These are phyloP conservation scores for Paraphoma sp. DNA, from an alignment of 2,329 filamentous ascomycete genomes.

Conservation along the genomic window DNA sequence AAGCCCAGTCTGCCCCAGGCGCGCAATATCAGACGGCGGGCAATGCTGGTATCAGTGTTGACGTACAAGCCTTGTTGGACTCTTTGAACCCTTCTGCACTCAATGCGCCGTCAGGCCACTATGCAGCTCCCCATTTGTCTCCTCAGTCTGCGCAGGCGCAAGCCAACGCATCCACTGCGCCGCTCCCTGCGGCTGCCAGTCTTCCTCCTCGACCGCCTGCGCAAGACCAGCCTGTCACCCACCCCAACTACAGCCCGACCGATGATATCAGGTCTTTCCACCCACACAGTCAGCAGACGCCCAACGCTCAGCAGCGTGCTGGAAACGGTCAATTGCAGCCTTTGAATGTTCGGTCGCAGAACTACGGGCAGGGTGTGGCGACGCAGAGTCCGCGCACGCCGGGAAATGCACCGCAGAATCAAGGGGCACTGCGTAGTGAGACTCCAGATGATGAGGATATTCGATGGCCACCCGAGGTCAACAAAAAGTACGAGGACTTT, in stretches of 20 bases:
- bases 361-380: slow-evolving; percentile 24
- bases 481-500: slow-evolving; percentile 75
- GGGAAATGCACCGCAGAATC: slow-evolving; percentile 33
- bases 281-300: slow-evolving; percentile 53
- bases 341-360: slow-evolving; percentile 26
- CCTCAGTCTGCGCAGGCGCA: slow-evolving; percentile 39
- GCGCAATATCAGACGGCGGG: slow-evolving; percentile 33
- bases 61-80: slow-evolving; percentile 56
- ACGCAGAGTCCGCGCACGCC: slow-evolving; percentile 36
- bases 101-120: slow-evolving; percentile 38
- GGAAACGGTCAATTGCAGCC: slow-evolving; percentile 34
- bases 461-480: slow-evolving; percentile 63
- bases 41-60: slow-evolving; percentile 45
- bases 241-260: slow-evolving; percentile 56
- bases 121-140: slow-evolving; percentile 41
- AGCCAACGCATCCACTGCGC: slow-evolving; percentile 43
- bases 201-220: slow-evolving; percentile 58
- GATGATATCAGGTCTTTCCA: slow-evolving; percentile 59
- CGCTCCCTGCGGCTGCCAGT: slow-evolving; percentile 47
- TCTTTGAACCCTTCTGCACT: slow-evolving; percentile 47
- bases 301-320: slow-evolving; percentile 35
- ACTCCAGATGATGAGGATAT: slow-evolving; percentile 54
- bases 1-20: slow-evolving; percentile 39
- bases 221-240: slow-evolving; percentile 56
- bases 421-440: slow-evolving; percentile 30